Percentiles rank a stretch among this genome's conserved stretches.
Conservation (phyloP, 2,329 filamentous ascomycete species). For the Diaporthe citrichinensis region DNA sequence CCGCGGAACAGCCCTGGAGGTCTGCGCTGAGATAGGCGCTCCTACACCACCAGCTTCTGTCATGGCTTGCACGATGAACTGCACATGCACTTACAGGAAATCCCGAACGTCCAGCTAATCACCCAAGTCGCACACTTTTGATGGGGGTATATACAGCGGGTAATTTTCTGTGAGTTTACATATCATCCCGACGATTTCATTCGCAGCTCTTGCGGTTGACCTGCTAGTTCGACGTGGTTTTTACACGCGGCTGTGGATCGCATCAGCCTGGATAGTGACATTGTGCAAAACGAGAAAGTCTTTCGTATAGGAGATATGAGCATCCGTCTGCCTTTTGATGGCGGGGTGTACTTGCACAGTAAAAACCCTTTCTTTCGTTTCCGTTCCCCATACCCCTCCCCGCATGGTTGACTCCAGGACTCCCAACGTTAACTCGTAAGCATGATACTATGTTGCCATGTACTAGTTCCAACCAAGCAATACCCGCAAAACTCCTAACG, state of each 20-base stretch:
- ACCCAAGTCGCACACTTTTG: too few species aligned
- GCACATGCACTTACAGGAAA: too few species aligned
- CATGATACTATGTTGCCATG: too few species aligned
- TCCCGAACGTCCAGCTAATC: too few species aligned
- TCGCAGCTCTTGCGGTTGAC: neutral
- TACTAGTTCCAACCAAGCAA: conserved; percentile 23
- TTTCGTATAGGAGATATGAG: neutral
- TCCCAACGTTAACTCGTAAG: neutral
- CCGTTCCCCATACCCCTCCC: neutral
- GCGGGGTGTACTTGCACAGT: neutral
- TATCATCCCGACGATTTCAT: neutral
- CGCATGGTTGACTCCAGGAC: neutral
- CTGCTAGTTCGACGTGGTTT: too few species aligned
- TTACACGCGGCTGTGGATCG: too few species aligned
- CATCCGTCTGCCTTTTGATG: neutral
- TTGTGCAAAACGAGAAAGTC: neutral
- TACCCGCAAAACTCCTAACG: conserved; percentile 33
- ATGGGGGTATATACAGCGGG: too few species aligned
- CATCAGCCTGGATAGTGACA: neutral
- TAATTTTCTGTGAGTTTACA: too few species aligned
- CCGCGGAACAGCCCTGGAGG: neutral
- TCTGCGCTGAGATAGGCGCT: neutral
- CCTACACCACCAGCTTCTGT: neutral
- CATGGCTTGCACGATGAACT: too few species aligned
- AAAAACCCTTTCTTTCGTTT: neutral